A percentile compares a stretch with the other conserved stretches of the same genome.
Conservation (phyloP, 2,329 filamentous ascomycete species). For the Neonectria coccinea region DNA sequence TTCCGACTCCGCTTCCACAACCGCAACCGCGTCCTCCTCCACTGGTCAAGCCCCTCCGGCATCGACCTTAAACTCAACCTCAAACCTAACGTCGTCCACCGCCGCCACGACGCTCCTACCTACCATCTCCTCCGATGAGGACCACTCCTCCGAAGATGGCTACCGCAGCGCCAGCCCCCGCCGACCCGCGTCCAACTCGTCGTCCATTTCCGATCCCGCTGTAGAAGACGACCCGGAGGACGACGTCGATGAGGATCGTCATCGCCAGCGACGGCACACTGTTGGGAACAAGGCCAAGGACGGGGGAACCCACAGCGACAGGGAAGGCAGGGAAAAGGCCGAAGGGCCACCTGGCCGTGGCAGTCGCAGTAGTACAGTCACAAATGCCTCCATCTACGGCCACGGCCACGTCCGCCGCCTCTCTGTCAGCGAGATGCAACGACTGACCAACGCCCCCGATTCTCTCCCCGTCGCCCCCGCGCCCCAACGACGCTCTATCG, state of each 20-base stretch:
- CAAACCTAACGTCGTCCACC: conserved; percentile 10
- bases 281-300: conserved; percentile 7
- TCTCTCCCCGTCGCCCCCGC: conserved; percentile 66
- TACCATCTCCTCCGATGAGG: conserved; percentile 47
- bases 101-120: conserved; percentile 31
- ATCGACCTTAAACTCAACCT: conserved; percentile 2
- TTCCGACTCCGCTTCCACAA: conserved; percentile 1
- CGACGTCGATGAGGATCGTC: conserved; percentile 16
- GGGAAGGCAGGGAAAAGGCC: conserved; percentile 18
- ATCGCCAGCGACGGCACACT: conserved; percentile 11
- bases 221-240: conserved; percentile 38
- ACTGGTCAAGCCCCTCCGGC: neutral
- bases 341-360: conserved; percentile 37
- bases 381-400: conserved; percentile 52
- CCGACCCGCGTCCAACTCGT: conserved; percentile 43
- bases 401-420: conserved; percentile 64
- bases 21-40: conserved; percentile 22
- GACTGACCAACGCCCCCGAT: conserved; percentile 67
- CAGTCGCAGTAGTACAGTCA: conserved; percentile 48
- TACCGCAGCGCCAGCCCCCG: conserved; percentile 38
- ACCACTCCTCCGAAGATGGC: conserved; percentile 48
- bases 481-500: conserved; percentile 52
- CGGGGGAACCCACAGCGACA: conserved; percentile 14
- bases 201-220: conserved; percentile 48
- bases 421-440: conserved; percentile 69